Conservation (phyloP, 2,329 filamentous ascomycete species). For the Colletotrichum spaethianum region DNA sequence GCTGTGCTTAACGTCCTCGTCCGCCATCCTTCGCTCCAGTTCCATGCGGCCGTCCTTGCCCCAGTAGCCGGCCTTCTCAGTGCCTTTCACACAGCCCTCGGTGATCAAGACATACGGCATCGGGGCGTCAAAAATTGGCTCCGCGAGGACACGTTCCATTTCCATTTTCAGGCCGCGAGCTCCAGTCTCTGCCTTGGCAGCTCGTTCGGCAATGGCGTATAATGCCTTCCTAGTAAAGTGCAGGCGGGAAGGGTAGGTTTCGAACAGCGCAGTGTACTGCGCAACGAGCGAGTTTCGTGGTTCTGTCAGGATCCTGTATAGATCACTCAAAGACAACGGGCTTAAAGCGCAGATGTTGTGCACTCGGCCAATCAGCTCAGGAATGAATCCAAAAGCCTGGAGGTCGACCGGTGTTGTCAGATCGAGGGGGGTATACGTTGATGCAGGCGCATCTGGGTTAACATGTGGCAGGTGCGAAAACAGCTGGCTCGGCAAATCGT, state of each 20-base stretch:
- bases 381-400: slow-evolving; percentile 91
- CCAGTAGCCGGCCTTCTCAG: slow-evolving; percentile 73
- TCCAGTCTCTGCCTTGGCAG: slow-evolving; percentile 76
- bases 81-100: slow-evolving; percentile 75
- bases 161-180: slow-evolving; percentile 85
- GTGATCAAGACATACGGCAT: slow-evolving; percentile 83
- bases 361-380: slow-evolving; percentile 94
- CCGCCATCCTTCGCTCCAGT: slow-evolving; percentile 76
- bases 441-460: slow-evolving; percentile 50
- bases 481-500: slow-evolving; percentile 76
- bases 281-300: slow-evolving; percentile 89
- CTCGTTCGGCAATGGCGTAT: slow-evolving; percentile 82
- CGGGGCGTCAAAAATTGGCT: slow-evolving; percentile 87
- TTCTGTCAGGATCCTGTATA: slow-evolving; percentile 92
- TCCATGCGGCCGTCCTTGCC: slow-evolving; percentile 80
- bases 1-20: slow-evolving; percentile 65
- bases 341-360: slow-evolving; percentile 91
- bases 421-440: slow-evolving; percentile 73
- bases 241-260: slow-evolving; percentile 82
- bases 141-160: slow-evolving; percentile 82
- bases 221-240: slow-evolving; percentile 87
- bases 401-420: slow-evolving; percentile 82
- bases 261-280: slow-evolving; percentile 91
- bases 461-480: slow-evolving; percentile 72
- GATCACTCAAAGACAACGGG: slow-evolving; percentile 75